These are phyloP conservation scores for Pythium rhizo-oryzae DNA, from an alignment of 352 stramenopile species.

Conservation along the genomic window DNA sequence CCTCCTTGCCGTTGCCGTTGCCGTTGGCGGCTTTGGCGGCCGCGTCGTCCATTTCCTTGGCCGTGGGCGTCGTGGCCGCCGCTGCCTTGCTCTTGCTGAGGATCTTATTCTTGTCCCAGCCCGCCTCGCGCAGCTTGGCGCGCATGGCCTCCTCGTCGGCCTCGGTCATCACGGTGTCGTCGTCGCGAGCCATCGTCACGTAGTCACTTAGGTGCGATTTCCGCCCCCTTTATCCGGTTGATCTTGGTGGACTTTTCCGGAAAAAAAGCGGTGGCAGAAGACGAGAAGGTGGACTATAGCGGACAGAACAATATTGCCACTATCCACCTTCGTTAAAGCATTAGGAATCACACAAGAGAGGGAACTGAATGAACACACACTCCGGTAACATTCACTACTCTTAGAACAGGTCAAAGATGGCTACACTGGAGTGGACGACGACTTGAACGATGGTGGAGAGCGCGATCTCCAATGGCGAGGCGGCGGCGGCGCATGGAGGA, in stretches of 20 bases:
- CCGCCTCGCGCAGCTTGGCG: slow-evolving; percentile 68
- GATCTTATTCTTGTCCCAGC: slow-evolving; percentile 63
- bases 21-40: background rate
- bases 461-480: background rate
- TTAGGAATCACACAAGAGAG: background rate
- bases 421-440: background rate
- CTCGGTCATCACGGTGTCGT: slow-evolving; percentile 29
- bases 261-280: background rate
- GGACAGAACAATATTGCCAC: slow-evolving; percentile 13
- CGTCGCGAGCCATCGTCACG: slow-evolving; percentile 10
- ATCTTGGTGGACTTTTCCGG: slow-evolving; percentile 1
- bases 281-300: background rate
- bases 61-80: background rate
- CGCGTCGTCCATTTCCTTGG: background rate
- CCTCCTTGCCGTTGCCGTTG: background rate
- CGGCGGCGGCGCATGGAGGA: background rate
- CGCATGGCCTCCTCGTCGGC: slow-evolving; percentile 72
- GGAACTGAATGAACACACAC: background rate
- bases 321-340: background rate
- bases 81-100: slow-evolving; percentile 22
- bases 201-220: background rate
- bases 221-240: background rate
- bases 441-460: background rate
- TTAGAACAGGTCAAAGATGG: background rate
- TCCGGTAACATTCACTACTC: background rate